Evolutionary conservation across 2,329 filamentous ascomycete species (phyloP), one percentile per base, ranked within the genome.

Genomic region (Simplicillium sp.): DNA sequence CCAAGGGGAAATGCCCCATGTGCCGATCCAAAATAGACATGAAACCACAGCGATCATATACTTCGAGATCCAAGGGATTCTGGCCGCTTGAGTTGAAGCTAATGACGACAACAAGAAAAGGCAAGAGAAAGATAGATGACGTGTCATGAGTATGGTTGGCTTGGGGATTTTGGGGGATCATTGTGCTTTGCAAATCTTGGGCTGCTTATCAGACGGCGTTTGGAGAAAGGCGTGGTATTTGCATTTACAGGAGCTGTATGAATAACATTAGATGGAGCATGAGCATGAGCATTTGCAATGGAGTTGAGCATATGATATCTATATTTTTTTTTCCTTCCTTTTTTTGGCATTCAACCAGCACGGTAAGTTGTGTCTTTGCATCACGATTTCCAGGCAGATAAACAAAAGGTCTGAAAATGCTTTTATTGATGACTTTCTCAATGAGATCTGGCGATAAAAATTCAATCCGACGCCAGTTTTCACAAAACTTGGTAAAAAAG

Each of bases 1-100:
- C 65, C n/a, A 73, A 68, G 42, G 73, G 71, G 37, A 71, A 71
- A 41, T 83, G 79, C 43, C 79, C 79, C 1, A 79, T 83, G 47
- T 83, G 79, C 55, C 68, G 79, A 28, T 66, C 75, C 36, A 75
- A 74, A 42, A 66, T 82, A 34, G 74, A 75, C 40, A 62, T 64
- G 34, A 67, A 66, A 45, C 50, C 62, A 4, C 63, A 63, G 38
- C 58, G 53, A 16, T 47, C 55, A 15, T 68, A 70, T 43, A 64
- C 53, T 7, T 51, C 51, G 18, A 73, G 68, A 50, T 67, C 65
- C 0, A 78, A 72, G 40, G 72, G 73, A 2, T 70, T 62, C 44
- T 81, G 75, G 57, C 67, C 71, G 4, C 66, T 83, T 5, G 72
- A 81, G 55, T 61, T 83, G 42, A 82, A 82, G 60, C 51, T 82